Base-by-base conservation (phyloP, 495 filamentous ascomycete species). In the Hamigera avellanea region DNA sequence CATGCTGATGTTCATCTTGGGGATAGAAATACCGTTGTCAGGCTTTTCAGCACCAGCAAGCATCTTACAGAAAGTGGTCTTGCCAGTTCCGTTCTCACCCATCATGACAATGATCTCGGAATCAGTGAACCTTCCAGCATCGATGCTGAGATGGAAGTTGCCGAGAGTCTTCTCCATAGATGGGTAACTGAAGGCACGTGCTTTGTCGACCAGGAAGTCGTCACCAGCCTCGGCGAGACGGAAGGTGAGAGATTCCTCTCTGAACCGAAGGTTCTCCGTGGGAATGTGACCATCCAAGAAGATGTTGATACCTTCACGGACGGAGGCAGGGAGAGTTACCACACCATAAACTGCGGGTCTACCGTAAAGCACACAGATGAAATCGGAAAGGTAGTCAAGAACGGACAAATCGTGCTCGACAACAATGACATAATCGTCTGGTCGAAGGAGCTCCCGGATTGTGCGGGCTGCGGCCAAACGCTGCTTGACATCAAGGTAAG, bases 31-130 rank as follows among this genome's bases (percentile, higher is more conserved):
- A 26, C 49, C 69, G 36, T 75, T 75, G 45, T 98, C 91, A 25
- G 91, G 93, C 59, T 94, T 85, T 52, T 91, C 72, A 25, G 81
- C 84, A 48, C 93, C 93, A 41, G 93, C 91, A 39, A 98, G 73
- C 67, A 98, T 81, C 48, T 74, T 80, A 68, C 93, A 96, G 78
- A 98, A 98, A 12, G 91, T 98, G 2, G 91, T 96, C 69, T 95
- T 93, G 48, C 83, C 81, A 8, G 86, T 93, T 56, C 85, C 86
- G 57, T 93, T 96, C 64, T 96, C 93, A 40, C 91, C 91, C 91
- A 98, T 96, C 87, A 96, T 93, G 53, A 98, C 91, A 31, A 98
- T 73, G 45, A 98, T 98, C 48, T 98, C 91, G 2, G 91, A 96
- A 52, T 98, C 88, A 4, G 91, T 95, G 61, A 98, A 98, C 35